phyloP scores from a whole-genome alignment of 305 asterid genomes.

The Striga hermonthica region DNA sequence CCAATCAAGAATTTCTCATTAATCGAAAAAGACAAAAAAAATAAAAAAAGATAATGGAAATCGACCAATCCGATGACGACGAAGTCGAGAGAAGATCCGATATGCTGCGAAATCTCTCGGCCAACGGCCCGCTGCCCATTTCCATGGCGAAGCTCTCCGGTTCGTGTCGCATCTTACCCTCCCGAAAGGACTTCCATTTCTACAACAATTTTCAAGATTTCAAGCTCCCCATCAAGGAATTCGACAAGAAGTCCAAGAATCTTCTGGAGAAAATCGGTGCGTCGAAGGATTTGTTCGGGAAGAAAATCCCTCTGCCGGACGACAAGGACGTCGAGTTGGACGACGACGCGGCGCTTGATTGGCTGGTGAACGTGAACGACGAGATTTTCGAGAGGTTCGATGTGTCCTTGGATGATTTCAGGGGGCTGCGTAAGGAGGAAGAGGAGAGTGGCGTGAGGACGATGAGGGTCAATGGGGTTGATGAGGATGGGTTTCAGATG shows the following conservation, averaged over 20 bases:
- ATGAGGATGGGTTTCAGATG: constrained; percentile 65
- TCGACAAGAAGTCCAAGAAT: constrained; percentile 47
- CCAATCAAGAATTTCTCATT: constrained; percentile 17
- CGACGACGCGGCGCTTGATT: constrained; percentile 65
- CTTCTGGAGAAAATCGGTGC: constrained; percentile 53
- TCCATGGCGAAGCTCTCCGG: constrained; percentile 71
- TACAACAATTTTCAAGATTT: constrained; percentile 78
- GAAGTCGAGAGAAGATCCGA: constrained; percentile 39
- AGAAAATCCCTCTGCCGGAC: constrained; percentile 49
- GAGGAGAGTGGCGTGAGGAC: constrained; percentile 60
- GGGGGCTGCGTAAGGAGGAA: constrained; percentile 46
- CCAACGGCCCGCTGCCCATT: constrained; percentile 49
- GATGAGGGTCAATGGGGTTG: constrained; percentile 38
- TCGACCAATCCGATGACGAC: constrained; percentile 57
- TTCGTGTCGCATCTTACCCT: constrained; percentile 73
- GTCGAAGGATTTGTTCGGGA: constrained; percentile 56
- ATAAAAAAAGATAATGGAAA: constrained; percentile 44
- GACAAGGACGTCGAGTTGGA: constrained; percentile 53
- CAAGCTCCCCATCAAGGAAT: constrained; percentile 55
- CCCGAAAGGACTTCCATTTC: constrained; percentile 77
- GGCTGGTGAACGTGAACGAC: constrained; percentile 75
- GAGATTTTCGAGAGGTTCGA: constrained; percentile 72
- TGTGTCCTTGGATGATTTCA: constrained; percentile 68
- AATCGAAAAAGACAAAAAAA: not conserved
- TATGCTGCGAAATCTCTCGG: constrained; percentile 42